A percentile compares a stretch with the other conserved stretches of the same genome.
Evolutionary conservation across 129 eudicot species (phyloP).

Genomic region (Glebionis coronaria): DNA sequence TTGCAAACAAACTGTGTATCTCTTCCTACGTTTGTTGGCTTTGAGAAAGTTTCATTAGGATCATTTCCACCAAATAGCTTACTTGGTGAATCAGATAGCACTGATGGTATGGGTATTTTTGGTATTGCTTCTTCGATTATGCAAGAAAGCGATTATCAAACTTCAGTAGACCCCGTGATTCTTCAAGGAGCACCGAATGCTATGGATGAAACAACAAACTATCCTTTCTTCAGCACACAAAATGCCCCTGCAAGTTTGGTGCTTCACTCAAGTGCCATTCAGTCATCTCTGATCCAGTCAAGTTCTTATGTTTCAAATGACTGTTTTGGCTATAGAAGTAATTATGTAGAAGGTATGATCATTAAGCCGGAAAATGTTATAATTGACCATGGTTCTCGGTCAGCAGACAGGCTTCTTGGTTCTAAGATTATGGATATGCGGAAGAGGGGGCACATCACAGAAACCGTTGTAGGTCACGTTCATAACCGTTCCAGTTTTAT

Average conservation of each 20-base stretch:
- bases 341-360: neutral
- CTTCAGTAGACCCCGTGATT: neutral
- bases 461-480: no score
- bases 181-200: neutral
- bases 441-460: no score
- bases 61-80: neutral
- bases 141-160: constrained; percentile 4
- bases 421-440: no score
- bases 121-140: neutral
- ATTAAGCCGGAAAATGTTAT: neutral
- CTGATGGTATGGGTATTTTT: neutral
- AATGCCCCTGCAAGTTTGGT: neutral
- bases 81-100: neutral
- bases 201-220: neutral
- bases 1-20: neutral
- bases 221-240: neutral
- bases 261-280: neutral
- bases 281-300: no score
- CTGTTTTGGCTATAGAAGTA: neutral
- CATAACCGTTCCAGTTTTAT: neutral
- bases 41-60: neutral
- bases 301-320: no score
- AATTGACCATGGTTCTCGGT: neutral
- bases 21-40: neutral
- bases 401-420: neutral